These are phyloP conservation scores for Lanmaoa rubissima DNA, from an alignment of 768 basidiomycete genomes.

Conservation along the genomic window DNA sequence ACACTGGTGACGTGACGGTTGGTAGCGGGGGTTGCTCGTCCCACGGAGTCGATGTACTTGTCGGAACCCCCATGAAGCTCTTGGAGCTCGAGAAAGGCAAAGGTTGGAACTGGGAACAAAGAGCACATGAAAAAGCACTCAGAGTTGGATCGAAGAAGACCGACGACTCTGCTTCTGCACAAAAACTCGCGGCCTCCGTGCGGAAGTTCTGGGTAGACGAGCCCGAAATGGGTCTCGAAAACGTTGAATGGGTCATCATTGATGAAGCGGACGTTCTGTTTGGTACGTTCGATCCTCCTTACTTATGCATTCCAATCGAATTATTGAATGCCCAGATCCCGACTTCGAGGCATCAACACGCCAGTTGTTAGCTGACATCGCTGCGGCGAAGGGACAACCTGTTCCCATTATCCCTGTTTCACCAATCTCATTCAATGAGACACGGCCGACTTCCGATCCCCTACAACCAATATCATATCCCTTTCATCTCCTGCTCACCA, in stretches of 20 bases:
- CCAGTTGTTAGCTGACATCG: slow-evolving; percentile 67
- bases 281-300: slow-evolving; percentile 44
- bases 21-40: slow-evolving; percentile 17
- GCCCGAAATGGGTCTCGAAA: slow-evolving; percentile 60
- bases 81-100: slow-evolving; percentile 57
- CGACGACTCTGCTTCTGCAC: slow-evolving; percentile 23
- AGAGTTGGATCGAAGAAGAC: slow-evolving; percentile 26
- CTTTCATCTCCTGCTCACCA: slow-evolving; percentile 78
- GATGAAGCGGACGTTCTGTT: slow-evolving; percentile 93
- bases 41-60: slow-evolving; percentile 49
- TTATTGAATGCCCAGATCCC: slow-evolving; percentile 48
- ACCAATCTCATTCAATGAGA: slow-evolving; percentile 15
- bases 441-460: slow-evolving; percentile 5
- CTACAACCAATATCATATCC: slow-evolving; percentile 48
- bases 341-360: slow-evolving; percentile 80
- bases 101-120: slow-evolving; percentile 49
- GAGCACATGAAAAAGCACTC: slow-evolving; percentile 24
- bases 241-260: slow-evolving; percentile 85
- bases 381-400: slow-evolving; percentile 49
- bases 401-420: slow-evolving; percentile 16
- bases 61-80: slow-evolving; percentile 64
- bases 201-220: slow-evolving; percentile 43
- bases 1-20: slow-evolving; percentile 31
- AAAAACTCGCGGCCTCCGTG: slow-evolving; percentile 15
- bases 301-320: background rate